Percentiles rank a stretch among this genome's conserved stretches.
phyloP scores from a whole-genome alignment of 1,139 yeast species.

The Saccharomyces hybrid region DNA sequence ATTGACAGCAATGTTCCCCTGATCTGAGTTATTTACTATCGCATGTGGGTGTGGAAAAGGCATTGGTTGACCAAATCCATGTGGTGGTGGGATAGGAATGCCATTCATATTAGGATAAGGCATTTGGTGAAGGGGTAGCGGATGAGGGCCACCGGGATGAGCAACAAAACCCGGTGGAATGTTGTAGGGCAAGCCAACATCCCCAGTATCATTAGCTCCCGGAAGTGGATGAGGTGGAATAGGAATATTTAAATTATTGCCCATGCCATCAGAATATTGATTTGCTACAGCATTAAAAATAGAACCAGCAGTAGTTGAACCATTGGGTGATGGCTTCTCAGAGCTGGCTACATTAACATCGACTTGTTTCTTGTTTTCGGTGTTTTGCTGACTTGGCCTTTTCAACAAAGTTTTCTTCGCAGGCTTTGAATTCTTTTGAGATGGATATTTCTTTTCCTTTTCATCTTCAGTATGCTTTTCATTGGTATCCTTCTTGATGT shows the following conservation, averaged over 20 bases:
- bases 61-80: slow-evolving; percentile 12
- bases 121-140: slow-evolving; percentile 23
- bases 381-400: slow-evolving; percentile 1
- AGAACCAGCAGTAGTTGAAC: slow-evolving; percentile 8
- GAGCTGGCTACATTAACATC: slow-evolving; percentile 17
- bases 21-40: background rate
- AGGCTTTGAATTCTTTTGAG: slow-evolving; percentile 2
- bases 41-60: slow-evolving; percentile 3
- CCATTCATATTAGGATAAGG: slow-evolving; percentile 23
- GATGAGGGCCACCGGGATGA: slow-evolving; percentile 26
- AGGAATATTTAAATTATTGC: slow-evolving; percentile 9
- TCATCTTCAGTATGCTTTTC: slow-evolving; percentile 10
- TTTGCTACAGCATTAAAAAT: slow-evolving; percentile 30
- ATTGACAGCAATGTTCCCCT: slow-evolving; percentile 5
- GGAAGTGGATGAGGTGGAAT: slow-evolving; percentile 1
- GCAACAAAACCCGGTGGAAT: slow-evolving; percentile 29
- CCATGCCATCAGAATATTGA: slow-evolving; percentile 12
- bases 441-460: background rate
- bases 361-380: background rate
- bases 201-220: slow-evolving; percentile 5
- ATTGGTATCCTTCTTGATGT: slow-evolving; percentile 17
- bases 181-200: slow-evolving; percentile 22
- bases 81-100: slow-evolving; percentile 15
- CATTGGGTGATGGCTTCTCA: background rate
- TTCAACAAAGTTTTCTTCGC: slow-evolving; percentile 6